A percentile compares a stretch with the other conserved stretches of the same genome.
phyloP scores from a whole-genome alignment of 2,329 filamentous ascomycete genomes.

The Rhynchosporium graminicola region DNA sequence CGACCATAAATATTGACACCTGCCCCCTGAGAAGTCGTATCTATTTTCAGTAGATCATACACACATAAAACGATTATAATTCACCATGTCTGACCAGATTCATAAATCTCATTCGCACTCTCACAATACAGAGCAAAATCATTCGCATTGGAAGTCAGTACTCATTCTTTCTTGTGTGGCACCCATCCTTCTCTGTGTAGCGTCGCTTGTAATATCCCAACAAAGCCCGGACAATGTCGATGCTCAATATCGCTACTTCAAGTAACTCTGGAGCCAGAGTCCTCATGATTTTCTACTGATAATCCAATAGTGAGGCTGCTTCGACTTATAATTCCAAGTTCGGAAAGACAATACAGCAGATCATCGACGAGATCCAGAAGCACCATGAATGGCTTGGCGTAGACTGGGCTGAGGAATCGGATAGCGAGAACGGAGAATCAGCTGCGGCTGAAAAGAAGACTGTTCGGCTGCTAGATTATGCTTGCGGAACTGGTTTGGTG shows the following conservation, averaged over 20 bases:
- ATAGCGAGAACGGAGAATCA: slow-evolving; percentile 31
- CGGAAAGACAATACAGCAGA: slow-evolving; percentile 51
- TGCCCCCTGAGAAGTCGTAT: not conserved
- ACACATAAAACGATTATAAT: not conserved
- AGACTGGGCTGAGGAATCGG: slow-evolving; percentile 50
- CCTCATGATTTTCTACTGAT: slow-evolving; percentile 5
- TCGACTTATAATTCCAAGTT: slow-evolving; percentile 59
- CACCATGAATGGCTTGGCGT: slow-evolving; percentile 63
- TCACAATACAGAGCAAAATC: slow-evolving; percentile 43
- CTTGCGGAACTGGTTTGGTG: slow-evolving; percentile 70
- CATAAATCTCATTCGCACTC: slow-evolving; percentile 44
- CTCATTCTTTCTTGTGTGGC: not conserved
- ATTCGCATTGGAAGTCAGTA: slow-evolving; percentile 45
- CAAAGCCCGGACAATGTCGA: not conserved
- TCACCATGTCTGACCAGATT: slow-evolving; percentile 37
- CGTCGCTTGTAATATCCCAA: not conserved
- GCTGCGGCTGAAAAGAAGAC: slow-evolving; percentile 25
- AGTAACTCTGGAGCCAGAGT: not conserved
- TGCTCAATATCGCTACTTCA: not conserved
- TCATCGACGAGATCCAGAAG: slow-evolving; percentile 56
- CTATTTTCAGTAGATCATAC: not conserved
- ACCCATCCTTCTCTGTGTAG: not conserved
- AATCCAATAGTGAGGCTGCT: slow-evolving; percentile 47
- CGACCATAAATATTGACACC: slow-evolving; percentile 8
- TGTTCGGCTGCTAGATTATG: slow-evolving; percentile 69